Conservation (phyloP, 179 eudicot species). For the Drosera spatulata region DNA sequence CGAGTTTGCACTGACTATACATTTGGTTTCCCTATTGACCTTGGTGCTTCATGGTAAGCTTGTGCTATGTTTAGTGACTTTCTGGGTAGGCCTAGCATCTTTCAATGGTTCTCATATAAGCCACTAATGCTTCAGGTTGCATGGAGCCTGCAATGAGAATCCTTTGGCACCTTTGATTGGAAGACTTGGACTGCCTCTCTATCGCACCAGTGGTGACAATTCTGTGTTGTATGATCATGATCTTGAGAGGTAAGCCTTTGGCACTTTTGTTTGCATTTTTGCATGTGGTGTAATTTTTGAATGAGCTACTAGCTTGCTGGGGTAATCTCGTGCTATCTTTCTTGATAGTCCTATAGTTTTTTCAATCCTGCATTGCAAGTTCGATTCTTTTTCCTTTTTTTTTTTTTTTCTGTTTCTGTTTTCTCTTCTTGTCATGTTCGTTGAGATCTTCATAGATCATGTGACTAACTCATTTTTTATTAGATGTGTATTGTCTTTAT, state of each 20-base stretch:
- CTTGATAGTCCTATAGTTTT: too few species aligned
- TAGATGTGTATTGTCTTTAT: too few species aligned
- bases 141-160: conserved; percentile 95
- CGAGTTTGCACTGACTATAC: conserved; percentile 94
- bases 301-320: neutral
- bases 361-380: too few species aligned
- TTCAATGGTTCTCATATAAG: conserved; percentile 1
- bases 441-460: too few species aligned
- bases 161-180: conserved; percentile 95
- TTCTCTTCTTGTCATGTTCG: too few species aligned
- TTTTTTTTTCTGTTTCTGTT: too few species aligned
- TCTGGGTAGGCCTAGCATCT: neutral
- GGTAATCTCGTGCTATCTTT: too few species aligned
- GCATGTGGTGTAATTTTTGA: neutral
- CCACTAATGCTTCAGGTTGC: conserved; percentile 58
- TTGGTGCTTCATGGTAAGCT: conserved; percentile 97
- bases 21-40: conserved; percentile 92
- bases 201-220: conserved; percentile 98
- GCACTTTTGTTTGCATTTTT: too few species aligned
- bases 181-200: conserved; percentile 92
- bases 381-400: too few species aligned
- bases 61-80: neutral
- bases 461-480: too few species aligned
- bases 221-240: conserved; percentile 99
- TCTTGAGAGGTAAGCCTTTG: conserved; percentile 63